These are phyloP conservation scores for Macaranga tanarius DNA, from an alignment of 441 rosid species.

Conservation along the genomic window DNA sequence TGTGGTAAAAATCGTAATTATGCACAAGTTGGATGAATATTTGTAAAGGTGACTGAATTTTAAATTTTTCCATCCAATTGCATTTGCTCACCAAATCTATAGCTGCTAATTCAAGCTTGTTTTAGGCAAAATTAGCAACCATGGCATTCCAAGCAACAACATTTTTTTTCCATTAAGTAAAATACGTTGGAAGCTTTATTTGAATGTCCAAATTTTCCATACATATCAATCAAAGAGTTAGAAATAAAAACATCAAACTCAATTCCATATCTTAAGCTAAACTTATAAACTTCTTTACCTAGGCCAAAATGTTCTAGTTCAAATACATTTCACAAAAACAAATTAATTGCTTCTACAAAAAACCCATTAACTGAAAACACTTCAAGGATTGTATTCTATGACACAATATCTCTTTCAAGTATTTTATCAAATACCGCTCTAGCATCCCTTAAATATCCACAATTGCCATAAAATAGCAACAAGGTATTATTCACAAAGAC, in stretches of 20 bases:
- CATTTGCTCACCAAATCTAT: constrained; percentile 67
- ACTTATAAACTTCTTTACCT: constrained; percentile 78
- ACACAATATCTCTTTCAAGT: constrained; percentile 72
- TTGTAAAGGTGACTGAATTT: constrained; percentile 75
- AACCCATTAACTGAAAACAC: constrained; percentile 57
- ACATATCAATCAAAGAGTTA: constrained; percentile 87
- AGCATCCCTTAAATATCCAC: constrained; percentile 55
- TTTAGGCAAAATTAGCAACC: constrained; percentile 71
- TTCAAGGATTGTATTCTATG: constrained; percentile 82
- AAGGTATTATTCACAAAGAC: constrained; percentile 65
- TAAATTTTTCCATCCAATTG: constrained; percentile 52
- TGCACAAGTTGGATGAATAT: constrained; percentile 65
- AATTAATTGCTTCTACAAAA: constrained; percentile 41
- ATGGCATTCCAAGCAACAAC: constrained; percentile 81
- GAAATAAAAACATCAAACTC: constrained; percentile 59
- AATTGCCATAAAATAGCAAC: constrained; percentile 55
- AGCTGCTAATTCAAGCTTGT: constrained; percentile 63
- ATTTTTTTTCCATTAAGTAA: constrained; percentile 54
- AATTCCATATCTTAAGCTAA: constrained; percentile 53
- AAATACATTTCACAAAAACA: constrained; percentile 54
- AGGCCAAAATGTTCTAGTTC: constrained; percentile 64
- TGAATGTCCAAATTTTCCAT: constrained; percentile 76
- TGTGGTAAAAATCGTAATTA: constrained; percentile 38
- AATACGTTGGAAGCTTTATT: constrained; percentile 62
- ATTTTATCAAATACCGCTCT: constrained; percentile 72